Conservation (phyloP, 2,329 filamentous ascomycete genomes). For the Sordariomycetes sp. region DNA sequence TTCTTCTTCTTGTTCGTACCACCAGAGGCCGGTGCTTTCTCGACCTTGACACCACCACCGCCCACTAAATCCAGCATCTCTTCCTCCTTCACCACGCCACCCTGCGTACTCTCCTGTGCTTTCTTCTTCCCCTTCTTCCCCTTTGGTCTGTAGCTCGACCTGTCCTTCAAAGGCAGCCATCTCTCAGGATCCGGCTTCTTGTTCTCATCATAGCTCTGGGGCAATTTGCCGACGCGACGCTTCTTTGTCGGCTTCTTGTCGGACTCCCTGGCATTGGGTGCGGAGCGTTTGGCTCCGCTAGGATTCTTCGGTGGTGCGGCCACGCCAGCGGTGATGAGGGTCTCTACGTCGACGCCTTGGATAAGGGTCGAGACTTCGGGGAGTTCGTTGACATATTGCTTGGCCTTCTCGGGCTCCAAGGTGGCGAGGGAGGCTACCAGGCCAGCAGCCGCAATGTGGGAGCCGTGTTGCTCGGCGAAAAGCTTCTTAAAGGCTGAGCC, state of each 20-base stretch:
- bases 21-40: slow-evolving; percentile 38
- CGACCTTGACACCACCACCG: slow-evolving; percentile 55
- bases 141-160: slow-evolving; percentile 82
- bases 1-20: slow-evolving; percentile 40
- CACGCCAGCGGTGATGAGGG: slow-evolving; percentile 59
- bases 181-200: slow-evolving; percentile 83
- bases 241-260: slow-evolving; percentile 38
- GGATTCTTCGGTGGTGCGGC: slow-evolving; percentile 27
- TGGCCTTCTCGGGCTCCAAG: slow-evolving; percentile 44
- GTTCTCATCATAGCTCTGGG: slow-evolving; percentile 65
- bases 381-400: slow-evolving; percentile 45
- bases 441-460: slow-evolving; percentile 67
- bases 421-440: slow-evolving; percentile 76
- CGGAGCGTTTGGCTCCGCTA: slow-evolving; percentile 37
- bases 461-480: slow-evolving; percentile 53
- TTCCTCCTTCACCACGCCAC: slow-evolving; percentile 70
- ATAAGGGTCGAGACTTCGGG: slow-evolving; percentile 55
- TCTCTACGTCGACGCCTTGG: slow-evolving; percentile 47
- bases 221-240: slow-evolving; percentile 53
- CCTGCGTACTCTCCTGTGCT: slow-evolving; percentile 71
- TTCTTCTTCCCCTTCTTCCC: slow-evolving; percentile 88
- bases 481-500: slow-evolving; percentile 72
- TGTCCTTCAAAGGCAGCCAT: slow-evolving; percentile 85
- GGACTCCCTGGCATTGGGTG: slow-evolving; percentile 21
- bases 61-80: slow-evolving; percentile 56